Evolutionary conservation across 768 basidiomycete genomes (phyloP).

Genomic region (Tulasnella sp.): DNA sequence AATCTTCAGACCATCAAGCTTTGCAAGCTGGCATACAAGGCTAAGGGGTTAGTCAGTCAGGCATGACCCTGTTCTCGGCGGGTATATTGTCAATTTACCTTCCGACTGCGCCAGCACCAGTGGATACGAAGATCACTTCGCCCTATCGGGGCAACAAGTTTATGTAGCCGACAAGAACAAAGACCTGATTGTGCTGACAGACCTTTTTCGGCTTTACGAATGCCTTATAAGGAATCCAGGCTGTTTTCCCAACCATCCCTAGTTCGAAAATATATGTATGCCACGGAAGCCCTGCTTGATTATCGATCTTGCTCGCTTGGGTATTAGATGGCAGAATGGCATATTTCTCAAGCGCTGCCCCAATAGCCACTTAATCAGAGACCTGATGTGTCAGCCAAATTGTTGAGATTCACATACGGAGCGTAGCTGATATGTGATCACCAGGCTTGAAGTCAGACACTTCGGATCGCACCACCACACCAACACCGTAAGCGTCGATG

Average conservation of each 20-base stretch:
- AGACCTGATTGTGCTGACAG: constrained; percentile 17
- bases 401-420: too few species aligned
- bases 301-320: background rate
- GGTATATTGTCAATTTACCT: constrained; percentile 30
- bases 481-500: constrained; percentile 15
- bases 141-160: constrained; percentile 25
- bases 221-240: constrained; percentile 32
- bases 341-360: too few species aligned
- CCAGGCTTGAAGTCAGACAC: constrained; percentile 15
- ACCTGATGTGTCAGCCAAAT: too few species aligned
- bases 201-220: constrained; percentile 31
- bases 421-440: background rate
- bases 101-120: constrained; percentile 44
- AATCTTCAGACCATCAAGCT: constrained; percentile 39
- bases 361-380: too few species aligned
- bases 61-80: constrained; percentile 13
- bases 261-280: constrained; percentile 15
- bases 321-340: too few species aligned
- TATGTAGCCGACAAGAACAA: background rate
- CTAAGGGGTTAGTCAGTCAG: background rate
- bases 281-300: background rate
- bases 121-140: constrained; percentile 38
- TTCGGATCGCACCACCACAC: constrained; percentile 18
- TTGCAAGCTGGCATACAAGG: constrained; percentile 33
- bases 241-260: constrained; percentile 23